Conservation (phyloP, 2,329 filamentous ascomycete species). For the Phaeosphaeria sp. region DNA sequence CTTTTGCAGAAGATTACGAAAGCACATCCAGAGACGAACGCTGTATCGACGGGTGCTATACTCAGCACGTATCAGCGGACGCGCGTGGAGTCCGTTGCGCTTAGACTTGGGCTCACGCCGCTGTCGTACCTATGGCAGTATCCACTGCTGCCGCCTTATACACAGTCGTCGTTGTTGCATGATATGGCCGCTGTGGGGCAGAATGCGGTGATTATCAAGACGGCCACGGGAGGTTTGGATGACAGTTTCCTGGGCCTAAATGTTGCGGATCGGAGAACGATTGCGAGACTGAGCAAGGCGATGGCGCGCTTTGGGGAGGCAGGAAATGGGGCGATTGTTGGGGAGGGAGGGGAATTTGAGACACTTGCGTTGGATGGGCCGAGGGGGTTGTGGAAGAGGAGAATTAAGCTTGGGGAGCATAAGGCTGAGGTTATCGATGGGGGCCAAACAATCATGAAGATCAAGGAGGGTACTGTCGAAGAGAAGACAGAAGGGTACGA, state of each 20-base stretch:
- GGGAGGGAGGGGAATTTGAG: slow-evolving; percentile 96
- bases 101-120: slow-evolving; percentile 81
- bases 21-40: slow-evolving; percentile 80
- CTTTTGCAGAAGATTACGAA: slow-evolving; percentile 72
- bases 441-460: slow-evolving; percentile 75
- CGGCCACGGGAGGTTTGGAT: slow-evolving; percentile 87
- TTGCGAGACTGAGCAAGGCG: slow-evolving; percentile 58
- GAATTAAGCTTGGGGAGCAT: slow-evolving; percentile 68
- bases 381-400: slow-evolving; percentile 70
- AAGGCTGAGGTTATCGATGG: slow-evolving; percentile 70
- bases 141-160: slow-evolving; percentile 68
- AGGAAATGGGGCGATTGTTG: slow-evolving; percentile 74
- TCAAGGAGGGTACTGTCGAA: slow-evolving; percentile 64
- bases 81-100: slow-evolving; percentile 87
- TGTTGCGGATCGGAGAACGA: slow-evolving; percentile 65
- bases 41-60: slow-evolving; percentile 89
- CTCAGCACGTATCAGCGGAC: slow-evolving; percentile 95
- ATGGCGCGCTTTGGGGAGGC: slow-evolving; percentile 71
- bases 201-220: slow-evolving; percentile 92
- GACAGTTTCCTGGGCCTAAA: slow-evolving; percentile 81
- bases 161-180: slow-evolving; percentile 65
- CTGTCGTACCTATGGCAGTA: slow-evolving; percentile 94
- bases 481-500: slow-evolving; percentile 45
- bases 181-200: slow-evolving; percentile 82
- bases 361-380: slow-evolving; percentile 88